Conservation (phyloP, 495 filamentous ascomycete genomes). For the Neurospora sp. region DNA sequence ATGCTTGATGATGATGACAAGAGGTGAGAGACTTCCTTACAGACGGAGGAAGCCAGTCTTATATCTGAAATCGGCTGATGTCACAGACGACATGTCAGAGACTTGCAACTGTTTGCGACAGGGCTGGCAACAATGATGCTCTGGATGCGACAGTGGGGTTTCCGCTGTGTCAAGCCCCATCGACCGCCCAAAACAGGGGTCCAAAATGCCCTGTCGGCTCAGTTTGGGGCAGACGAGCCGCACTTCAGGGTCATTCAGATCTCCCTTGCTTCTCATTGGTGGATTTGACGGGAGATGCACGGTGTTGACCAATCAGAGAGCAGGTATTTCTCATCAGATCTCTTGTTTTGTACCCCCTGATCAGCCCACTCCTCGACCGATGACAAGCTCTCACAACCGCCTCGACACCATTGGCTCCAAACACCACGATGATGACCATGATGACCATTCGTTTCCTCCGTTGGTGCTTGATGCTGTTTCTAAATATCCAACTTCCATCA, state of each 20-base stretch:
- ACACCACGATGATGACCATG: not conserved
- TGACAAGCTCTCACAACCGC: not conserved
- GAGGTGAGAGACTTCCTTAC: not conserved
- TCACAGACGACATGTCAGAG: not conserved
- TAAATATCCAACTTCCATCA: not conserved
- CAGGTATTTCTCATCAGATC: slow-evolving; percentile 20
- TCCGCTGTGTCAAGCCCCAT: not conserved
- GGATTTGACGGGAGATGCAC: not conserved
- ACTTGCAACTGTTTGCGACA: not conserved
- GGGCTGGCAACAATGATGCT: not conserved
- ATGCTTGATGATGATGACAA: not conserved
- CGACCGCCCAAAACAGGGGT: not conserved
- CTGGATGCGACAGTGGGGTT: not conserved
- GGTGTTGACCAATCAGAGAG: slow-evolving; percentile 9
- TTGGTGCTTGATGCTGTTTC: not conserved
- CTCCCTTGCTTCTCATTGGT: slow-evolving; percentile 8
- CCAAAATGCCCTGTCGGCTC: not conserved
- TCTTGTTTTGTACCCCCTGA: not conserved
- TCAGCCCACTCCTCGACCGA: not conserved
- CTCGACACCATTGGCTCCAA: not conserved
- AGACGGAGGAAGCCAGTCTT: not conserved
- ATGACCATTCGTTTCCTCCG: not conserved
- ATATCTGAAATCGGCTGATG: not conserved
- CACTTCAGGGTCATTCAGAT: not conserved
- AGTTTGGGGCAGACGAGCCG: not conserved